Evolutionary conservation across 1,284 basidiomycete genomes (phyloP), one percentile per base, ranked within the genome.

Genomic region (Cerrena zonata): DNA sequence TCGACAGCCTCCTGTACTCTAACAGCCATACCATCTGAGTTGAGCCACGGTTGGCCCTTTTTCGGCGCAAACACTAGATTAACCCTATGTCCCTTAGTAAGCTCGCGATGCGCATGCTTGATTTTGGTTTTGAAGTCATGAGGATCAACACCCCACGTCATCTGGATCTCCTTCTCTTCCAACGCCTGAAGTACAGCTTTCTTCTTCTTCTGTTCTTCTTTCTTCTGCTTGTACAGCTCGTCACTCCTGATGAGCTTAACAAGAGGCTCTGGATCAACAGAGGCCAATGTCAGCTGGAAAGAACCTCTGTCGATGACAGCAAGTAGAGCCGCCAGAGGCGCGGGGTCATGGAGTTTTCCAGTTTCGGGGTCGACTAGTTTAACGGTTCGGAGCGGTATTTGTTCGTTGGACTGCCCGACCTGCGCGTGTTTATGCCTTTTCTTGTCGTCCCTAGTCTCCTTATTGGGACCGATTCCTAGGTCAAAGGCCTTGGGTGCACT

Each of bases 91-190:
- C 84, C 84, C 52, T 80, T 79, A 57, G 73, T 75, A 49, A 92
- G 67, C 43, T 84, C 78, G 48, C 76, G 68, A 42, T 72, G 69
- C 10, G 75, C 79, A 62, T 83, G 84, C 53, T 70, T 72, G 34
- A 91, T 56, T 63, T 90, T 91, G 65, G 86, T 84, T 36, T 71
- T 70, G 15, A 86, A 59, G 59, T 92, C 89, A 15, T 73, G 77
- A 21, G 65, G 55, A 7, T 70, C 79, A 22, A 82, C 78, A 7
- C 71, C 73, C 86, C 87, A 92, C 4, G 82, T 81, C 51, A 91
- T 61, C 66, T 88, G 86, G 3, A 89, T 71, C 69, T 90, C 86
- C 69, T 90, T 91, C 50, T 69, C 63, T 47, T 75, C 69, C 43
- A 67, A 69, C 21, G 64, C 62, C 26, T 61, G 68, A 52, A 66